Evolutionary conservation across 2,329 filamentous ascomycete species (phyloP).

Genomic region (Calonectria henricotiae): DNA sequence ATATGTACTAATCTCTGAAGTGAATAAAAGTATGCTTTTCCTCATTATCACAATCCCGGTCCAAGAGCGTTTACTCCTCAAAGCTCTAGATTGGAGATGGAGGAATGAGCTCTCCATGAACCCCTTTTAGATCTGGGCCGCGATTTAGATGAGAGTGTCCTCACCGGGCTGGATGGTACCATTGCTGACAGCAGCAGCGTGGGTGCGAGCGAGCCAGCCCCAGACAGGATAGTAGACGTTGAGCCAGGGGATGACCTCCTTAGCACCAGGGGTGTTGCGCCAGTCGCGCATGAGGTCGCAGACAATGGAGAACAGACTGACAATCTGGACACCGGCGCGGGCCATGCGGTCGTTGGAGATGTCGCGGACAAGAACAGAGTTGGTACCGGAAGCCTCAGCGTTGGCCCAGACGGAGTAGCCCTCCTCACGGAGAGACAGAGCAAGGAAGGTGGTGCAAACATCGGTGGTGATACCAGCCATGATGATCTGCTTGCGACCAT

Average conservation of each 20-base stretch:
- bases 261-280: constrained; percentile 69
- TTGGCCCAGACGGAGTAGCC: constrained; percentile 84
- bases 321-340: constrained; percentile 76
- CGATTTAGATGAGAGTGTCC: constrained; percentile 50
- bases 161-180: constrained; percentile 74
- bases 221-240: constrained; percentile 78
- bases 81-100: constrained; percentile 2
- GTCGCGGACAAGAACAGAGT: constrained; percentile 73
- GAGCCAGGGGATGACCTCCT: constrained; percentile 75
- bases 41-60: not conserved
- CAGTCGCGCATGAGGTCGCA: constrained; percentile 82
- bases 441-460: constrained; percentile 82
- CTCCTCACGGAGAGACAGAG: constrained; percentile 79
- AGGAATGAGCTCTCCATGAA: not conserved
- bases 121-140: not conserved
- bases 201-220: constrained; percentile 74
- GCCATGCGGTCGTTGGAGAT: constrained; percentile 79
- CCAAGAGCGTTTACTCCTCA: not conserved
- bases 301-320: constrained; percentile 75
- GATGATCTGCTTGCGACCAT: constrained; percentile 80
- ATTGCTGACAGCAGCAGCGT: constrained; percentile 73
- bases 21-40: constrained; percentile 16
- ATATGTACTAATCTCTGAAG: constrained; percentile 11
- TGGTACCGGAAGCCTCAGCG: constrained; percentile 80
- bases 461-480: constrained; percentile 82